Percentiles rank a stretch among this genome's conserved stretches.
phyloP scores from a whole-genome alignment of 2,329 filamentous ascomycete species.

The Tolypocladium pustulatum region DNA sequence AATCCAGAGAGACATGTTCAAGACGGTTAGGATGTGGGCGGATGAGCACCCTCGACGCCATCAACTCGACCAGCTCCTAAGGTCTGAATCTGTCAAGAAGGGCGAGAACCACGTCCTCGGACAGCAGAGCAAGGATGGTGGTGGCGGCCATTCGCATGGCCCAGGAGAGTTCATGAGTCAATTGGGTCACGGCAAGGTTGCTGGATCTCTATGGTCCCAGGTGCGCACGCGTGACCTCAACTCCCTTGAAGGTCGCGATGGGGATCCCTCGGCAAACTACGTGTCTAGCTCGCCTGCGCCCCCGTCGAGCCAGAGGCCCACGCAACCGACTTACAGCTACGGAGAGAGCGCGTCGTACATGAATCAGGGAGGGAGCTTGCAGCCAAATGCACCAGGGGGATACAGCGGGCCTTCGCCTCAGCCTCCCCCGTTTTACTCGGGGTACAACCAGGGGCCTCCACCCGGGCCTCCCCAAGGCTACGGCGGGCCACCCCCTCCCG shows the following conservation, averaged over 20 bases:
- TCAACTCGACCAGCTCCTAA: conserved; percentile 64
- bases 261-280: conserved; percentile 24
- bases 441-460: conserved; percentile 20
- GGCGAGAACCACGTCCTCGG: conserved; percentile 67
- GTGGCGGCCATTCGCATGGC: conserved; percentile 27
- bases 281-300: conserved; percentile 28
- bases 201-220: conserved; percentile 50
- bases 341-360: conserved; percentile 23
- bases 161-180: conserved; percentile 30
- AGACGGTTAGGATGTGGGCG: conserved; percentile 73
- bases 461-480: conserved; percentile 16
- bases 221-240: conserved; percentile 48
- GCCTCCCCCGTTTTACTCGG: conserved; percentile 18
- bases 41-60: conserved; percentile 56
- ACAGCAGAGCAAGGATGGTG: conserved; percentile 18
- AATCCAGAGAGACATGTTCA: conserved; percentile 82
- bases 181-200: conserved; percentile 45
- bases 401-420: conserved; percentile 22
- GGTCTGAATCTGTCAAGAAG: conserved; percentile 69
- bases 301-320: conserved; percentile 16
- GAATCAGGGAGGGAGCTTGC: conserved; percentile 6
- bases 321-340: conserved; percentile 29
- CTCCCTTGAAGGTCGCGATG: conserved; percentile 40
- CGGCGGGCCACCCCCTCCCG: conserved; percentile 9
- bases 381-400: conserved; percentile 12